Base-by-base conservation (phyloP, 768 basidiomycete species). In the Leccinellum rugosiceps region DNA sequence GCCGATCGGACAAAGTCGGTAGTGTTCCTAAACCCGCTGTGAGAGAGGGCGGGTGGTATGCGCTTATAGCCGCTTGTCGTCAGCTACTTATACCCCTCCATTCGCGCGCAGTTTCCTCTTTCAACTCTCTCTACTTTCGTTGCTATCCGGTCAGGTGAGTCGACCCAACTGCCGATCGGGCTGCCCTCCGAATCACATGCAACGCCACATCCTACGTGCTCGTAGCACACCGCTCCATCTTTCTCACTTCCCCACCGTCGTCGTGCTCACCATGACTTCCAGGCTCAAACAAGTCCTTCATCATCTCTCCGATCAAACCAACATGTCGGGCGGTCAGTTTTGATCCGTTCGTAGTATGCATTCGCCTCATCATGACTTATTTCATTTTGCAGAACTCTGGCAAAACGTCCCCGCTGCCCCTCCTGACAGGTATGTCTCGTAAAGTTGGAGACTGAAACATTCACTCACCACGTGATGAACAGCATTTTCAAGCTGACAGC, bases 401-500 rank as follows among this genome's bases (percentile, higher is more conserved):
- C 76, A 86, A 59, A 70, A 75, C 55, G 87, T 94, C 25, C 88
- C 90, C 38, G 84, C 92, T 59, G 92, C 92, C 19, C 92, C 92
- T 35, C 88, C 91, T 11, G 92, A 94, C 68, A 89, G 87, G 91
- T 90, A 53, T 14, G 75, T 58, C 53, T 19, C 41, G 41, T 19
- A 43, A 19, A 43, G 23, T 41, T 57, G 10, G 17, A 15, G 25
- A 50, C 45, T 14, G 23, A 21, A 48, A 43, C 6, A 48, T 60
- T 62, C 21, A 55, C 21, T n/a, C 47, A 28, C 45, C 53, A 48
- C 59, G 56, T 62, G 38, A 10, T 19, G 44, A 44, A 56, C 64
- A 94, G 92, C 75, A 94, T 94, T 68, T 93, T 93, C 83, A 86
- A 92, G 76, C 81, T 97, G 61, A 93, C 92, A 0, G 88, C 92